Percentiles rank a stretch among this genome's conserved stretches.
Evolutionary conservation across 495 filamentous ascomycete species (phyloP).

Genomic region (Talaromyces trachyspermus): DNA sequence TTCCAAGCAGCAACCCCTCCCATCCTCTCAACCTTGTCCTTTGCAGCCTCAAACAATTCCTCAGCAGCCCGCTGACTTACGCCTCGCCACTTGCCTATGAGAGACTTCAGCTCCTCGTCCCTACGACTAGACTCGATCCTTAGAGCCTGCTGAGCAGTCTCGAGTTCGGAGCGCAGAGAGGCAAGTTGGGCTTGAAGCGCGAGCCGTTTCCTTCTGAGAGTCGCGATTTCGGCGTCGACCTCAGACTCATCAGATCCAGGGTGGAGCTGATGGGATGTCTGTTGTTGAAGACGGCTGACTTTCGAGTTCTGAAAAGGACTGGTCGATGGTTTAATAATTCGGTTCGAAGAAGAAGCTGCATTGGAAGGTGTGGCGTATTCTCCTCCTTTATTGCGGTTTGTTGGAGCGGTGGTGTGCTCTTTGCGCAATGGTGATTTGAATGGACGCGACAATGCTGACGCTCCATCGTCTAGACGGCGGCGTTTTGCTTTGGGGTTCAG

Average conservation of each 20-base stretch:
- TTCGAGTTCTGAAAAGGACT: background rate
- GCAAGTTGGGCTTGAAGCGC: constrained; percentile 26
- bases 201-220: constrained; percentile 27
- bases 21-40: constrained; percentile 40
- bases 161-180: constrained; percentile 31
- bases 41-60: constrained; percentile 37
- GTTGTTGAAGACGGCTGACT: background rate
- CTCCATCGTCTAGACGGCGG: constrained; percentile 44
- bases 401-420: constrained; percentile 10
- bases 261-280: too few relatives aligned
- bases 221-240: constrained; percentile 11
- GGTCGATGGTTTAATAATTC: background rate
- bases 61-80: constrained; percentile 46
- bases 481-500: constrained; percentile 34
- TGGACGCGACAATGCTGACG: constrained; percentile 50
- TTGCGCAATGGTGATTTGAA: constrained; percentile 60
- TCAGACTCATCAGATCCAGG: too few relatives aligned
- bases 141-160: constrained; percentile 43
- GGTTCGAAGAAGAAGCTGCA: background rate
- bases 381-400: constrained; percentile 8
- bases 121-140: constrained; percentile 37
- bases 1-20: constrained; percentile 52
- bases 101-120: constrained; percentile 38
- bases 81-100: constrained; percentile 42
- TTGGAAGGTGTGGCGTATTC: constrained; percentile 6